These are phyloP conservation scores for Leccinum laetum DNA, from an alignment of 1,284 basidiomycete species.

Conservation along the genomic window DNA sequence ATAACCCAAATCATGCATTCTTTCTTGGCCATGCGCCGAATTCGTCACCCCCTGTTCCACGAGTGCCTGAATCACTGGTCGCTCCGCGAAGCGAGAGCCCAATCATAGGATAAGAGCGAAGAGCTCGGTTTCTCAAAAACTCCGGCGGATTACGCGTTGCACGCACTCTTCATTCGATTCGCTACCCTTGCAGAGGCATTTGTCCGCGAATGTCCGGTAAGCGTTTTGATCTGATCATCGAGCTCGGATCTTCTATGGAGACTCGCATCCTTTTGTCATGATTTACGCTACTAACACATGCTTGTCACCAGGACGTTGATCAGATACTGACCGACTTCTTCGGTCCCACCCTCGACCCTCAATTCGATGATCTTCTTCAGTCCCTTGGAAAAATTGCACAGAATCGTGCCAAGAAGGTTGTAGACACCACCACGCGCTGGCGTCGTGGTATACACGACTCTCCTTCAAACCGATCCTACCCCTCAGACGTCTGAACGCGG, in stretches of 20 bases:
- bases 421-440: constrained; percentile 91
- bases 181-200: constrained; percentile 76
- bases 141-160: constrained; percentile 84
- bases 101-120: constrained; percentile 59
- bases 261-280: background rate
- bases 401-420: constrained; percentile 81
- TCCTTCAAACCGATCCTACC: constrained; percentile 47
- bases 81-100: constrained; percentile 50
- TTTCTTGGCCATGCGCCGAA: constrained; percentile 37
- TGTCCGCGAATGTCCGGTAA: constrained; percentile 66
- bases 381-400: constrained; percentile 88
- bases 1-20: constrained; percentile 27
- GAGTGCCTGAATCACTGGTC: constrained; percentile 62
- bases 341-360: constrained; percentile 69
- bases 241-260: background rate
- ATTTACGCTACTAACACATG: constrained; percentile 7
- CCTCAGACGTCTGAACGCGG: constrained; percentile 63
- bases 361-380: constrained; percentile 79
- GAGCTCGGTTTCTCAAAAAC: constrained; percentile 66
- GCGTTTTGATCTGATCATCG: constrained; percentile 26
- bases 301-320: constrained; percentile 58
- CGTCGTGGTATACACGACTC: constrained; percentile 73
- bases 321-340: constrained; percentile 65
- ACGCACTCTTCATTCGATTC: constrained; percentile 85
- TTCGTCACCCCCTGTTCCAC: constrained; percentile 76